These are phyloP conservation scores for Cladosporium cucumerinum DNA, from an alignment of 2,329 filamentous ascomycete species.

Conservation along the genomic window DNA sequence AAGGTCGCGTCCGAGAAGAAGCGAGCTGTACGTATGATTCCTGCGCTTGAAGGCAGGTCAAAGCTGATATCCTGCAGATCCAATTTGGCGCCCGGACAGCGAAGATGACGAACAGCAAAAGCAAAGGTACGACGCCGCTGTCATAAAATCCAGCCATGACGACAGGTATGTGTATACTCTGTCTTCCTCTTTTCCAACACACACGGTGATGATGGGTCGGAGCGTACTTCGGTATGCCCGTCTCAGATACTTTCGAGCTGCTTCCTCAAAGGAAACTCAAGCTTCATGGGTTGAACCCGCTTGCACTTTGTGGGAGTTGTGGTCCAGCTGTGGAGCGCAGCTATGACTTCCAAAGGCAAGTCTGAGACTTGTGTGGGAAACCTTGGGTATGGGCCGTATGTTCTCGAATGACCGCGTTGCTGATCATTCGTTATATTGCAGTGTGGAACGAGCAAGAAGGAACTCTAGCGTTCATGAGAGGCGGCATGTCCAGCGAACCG, in stretches of 20 bases:
- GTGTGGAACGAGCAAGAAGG: not conserved
- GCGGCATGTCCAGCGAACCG: not conserved
- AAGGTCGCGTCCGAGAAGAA: slow-evolving; percentile 84
- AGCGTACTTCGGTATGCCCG: slow-evolving; percentile 4
- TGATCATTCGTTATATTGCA: not conserved
- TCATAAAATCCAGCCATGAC: slow-evolving; percentile 19
- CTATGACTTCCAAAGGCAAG: slow-evolving; percentile 15
- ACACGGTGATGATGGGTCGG: slow-evolving; percentile 14
- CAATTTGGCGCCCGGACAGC: slow-evolving; percentile 45
- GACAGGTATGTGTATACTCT: slow-evolving; percentile 17
- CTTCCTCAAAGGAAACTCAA: not conserved
- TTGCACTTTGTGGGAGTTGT: not conserved
- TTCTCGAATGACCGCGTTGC: not conserved
- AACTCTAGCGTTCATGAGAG: not conserved
- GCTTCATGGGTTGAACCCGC: not conserved
- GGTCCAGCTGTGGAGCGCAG: slow-evolving; percentile 8
- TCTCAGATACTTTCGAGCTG: slow-evolving; percentile 18
- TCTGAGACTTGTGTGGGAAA: slow-evolving; percentile 5
- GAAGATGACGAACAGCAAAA: slow-evolving; percentile 49
- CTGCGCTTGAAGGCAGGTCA: not conserved
- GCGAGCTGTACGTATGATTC: slow-evolving; percentile 62
- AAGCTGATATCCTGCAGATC: slow-evolving; percentile 33
- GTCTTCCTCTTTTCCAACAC: not conserved
- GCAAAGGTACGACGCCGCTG: slow-evolving; percentile 47
- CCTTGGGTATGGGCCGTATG: not conserved